Evolutionary conservation across 2,329 filamentous ascomycete species (phyloP).

Genomic region (Colletotrichum salicis): DNA sequence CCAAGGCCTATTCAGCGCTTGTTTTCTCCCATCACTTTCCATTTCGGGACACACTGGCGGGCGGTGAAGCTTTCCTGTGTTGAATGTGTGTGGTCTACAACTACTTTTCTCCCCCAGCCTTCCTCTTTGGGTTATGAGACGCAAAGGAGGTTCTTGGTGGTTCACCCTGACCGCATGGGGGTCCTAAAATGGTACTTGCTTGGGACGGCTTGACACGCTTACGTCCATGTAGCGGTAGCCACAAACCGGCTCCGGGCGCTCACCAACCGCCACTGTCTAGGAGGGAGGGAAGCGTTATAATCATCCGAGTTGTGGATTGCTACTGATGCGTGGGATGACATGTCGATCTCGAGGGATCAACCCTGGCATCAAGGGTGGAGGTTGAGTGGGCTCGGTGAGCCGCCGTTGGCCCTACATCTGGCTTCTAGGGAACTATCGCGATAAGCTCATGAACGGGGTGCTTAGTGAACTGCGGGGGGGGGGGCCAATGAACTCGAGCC

Average conservation of each 20-base stretch:
- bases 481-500: conserved; percentile 7
- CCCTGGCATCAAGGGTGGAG: neutral
- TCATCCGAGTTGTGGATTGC: conserved; percentile 7
- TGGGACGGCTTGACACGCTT: conserved; percentile 8
- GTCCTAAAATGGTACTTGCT: conserved; percentile 13
- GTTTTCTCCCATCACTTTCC: conserved; percentile 19
- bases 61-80: conserved; percentile 7
- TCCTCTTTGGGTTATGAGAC: conserved; percentile 28
- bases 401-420: neutral
- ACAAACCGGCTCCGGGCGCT: conserved; percentile 18
- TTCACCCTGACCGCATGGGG: conserved; percentile 22
- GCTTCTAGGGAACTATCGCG: neutral
- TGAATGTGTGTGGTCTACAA: conserved; percentile 13
- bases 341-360: conserved; percentile 6
- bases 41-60: conserved; percentile 3
- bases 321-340: conserved; percentile 20
- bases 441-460: conserved; percentile 20
- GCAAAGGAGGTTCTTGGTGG: conserved; percentile 14
- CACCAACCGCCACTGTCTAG: neutral
- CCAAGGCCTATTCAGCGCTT: neutral
- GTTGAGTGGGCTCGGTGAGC: neutral
- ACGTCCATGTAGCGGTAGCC: neutral
- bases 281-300: neutral
- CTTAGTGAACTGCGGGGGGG: neutral
- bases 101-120: conserved; percentile 28